phyloP scores from a whole-genome alignment of 2,329 filamentous ascomycete species.

The Dactylellina haptotyla region DNA sequence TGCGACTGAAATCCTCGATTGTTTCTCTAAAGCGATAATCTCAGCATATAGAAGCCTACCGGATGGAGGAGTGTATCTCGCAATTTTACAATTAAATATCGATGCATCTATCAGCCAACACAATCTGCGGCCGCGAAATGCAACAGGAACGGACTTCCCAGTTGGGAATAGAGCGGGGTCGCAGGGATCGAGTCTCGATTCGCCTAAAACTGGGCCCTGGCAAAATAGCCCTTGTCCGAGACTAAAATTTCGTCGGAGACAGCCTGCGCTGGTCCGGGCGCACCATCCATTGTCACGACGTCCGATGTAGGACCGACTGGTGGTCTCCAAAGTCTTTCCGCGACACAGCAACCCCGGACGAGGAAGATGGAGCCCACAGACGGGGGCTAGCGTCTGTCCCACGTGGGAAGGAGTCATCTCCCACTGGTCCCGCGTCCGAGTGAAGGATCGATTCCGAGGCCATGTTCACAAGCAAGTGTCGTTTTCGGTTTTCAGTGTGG shows the following conservation, averaged over 20 bases:
- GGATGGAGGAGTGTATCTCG: too few species aligned
- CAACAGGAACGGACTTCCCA: background rate
- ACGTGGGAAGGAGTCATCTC: conserved; percentile 37
- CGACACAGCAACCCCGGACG: too few species aligned
- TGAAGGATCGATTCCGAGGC: background rate
- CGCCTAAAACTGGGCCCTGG: conserved; percentile 32
- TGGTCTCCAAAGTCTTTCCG: background rate
- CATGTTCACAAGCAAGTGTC: background rate
- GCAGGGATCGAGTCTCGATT: background rate
- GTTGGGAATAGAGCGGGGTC: background rate
- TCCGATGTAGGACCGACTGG: conserved; percentile 5
- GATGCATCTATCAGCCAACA: background rate
- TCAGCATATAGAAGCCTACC: too few species aligned
- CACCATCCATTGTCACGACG: background rate
- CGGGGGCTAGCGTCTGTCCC: background rate
- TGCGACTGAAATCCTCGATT: background rate
- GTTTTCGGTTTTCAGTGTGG: background rate
- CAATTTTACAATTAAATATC: too few species aligned
- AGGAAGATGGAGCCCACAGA: background rate
- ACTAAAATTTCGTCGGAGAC: conserved; percentile 15
- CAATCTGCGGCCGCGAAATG: background rate
- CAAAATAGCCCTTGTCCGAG: background rate
- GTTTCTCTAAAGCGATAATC: too few species aligned
- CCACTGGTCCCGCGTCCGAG: conserved; percentile 10
- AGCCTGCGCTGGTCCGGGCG: conserved; percentile 3